Base-by-base conservation (phyloP, 2,329 filamentous ascomycete species). In the Chrysoporthe cubensis region DNA sequence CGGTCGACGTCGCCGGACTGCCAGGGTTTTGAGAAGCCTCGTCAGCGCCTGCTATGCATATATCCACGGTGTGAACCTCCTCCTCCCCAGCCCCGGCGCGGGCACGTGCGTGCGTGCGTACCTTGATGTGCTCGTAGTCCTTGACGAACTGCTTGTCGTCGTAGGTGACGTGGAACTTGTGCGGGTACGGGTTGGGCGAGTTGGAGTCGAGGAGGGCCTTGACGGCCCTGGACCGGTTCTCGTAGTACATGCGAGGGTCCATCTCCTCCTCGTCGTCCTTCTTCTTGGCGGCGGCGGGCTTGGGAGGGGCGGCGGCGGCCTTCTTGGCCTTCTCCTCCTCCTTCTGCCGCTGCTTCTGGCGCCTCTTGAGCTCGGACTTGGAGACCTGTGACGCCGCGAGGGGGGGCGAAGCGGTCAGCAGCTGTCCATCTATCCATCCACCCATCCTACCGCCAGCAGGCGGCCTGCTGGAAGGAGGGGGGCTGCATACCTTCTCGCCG, bases 321-420 rank as follows among this genome's bases (percentile, higher is more conserved):
- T 93, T 95, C 82, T 93, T 89, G 74, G 89, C 89, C 90, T 97
- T 97, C 83, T 94, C 92, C 73, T 91, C 91, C 70, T 96, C 94
- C 80, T 88, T 89, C 80, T 95, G 88, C 73, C 95, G 90, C 78
- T 90, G 87, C 92, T 99, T 99, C 84, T 94, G 88, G 76, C 95
- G 90, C 84, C 93, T 95, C 93, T 99, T 99, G 79, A 98, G 85
- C 82, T 94, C 91, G 18, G 89, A 88, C 89, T 94, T 94, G 83
- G 91, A 94, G 70, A 91, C 78, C 80, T 81, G 50, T 42, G 34
- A 1, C n/a, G 14, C 40, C 14, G 13, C 14, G 56, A 5, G 9
- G 8, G 43, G 26, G 44, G n/a, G n/a, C 26, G 26, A 26, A 26
- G 26, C 26, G 26, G 59, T 71, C 52, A 71, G 70, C 40, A 40